A percentile compares a stretch with the other conserved stretches of the same genome.
These are phyloP conservation scores for Carex pumila DNA, from an alignment of 176 grass and related monocot genomes.

Conservation along the genomic window DNA sequence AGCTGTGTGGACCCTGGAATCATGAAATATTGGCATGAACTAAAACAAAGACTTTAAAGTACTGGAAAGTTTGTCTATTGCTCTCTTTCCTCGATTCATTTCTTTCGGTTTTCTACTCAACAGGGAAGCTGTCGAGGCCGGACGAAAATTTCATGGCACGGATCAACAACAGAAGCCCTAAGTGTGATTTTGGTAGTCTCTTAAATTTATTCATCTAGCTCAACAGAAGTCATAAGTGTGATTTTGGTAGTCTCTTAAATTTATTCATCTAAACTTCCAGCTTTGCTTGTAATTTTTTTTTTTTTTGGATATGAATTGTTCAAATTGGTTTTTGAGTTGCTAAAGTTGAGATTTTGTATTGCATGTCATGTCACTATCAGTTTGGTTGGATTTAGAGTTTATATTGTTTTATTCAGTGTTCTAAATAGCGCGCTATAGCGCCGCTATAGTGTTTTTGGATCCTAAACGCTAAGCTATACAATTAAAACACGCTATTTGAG, in stretches of 20 bases:
- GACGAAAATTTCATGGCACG: conserved; percentile 48
- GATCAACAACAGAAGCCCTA: conserved; percentile 23
- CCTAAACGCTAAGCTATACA: too few relatives aligned
- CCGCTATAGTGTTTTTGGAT: too few relatives aligned
- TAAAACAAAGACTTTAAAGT: too few relatives aligned
- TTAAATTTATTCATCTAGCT: neutral
- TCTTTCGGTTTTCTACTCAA: neutral
- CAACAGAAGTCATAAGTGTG: conserved; percentile 16
- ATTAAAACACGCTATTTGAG: too few relatives aligned
- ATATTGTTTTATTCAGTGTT: neutral
- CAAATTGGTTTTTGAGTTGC: neutral
- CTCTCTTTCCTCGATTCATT: neutral
- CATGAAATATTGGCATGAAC: too few relatives aligned
- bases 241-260: neutral
- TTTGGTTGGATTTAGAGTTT: neutral
- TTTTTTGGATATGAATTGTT: neutral
- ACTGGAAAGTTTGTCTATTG: neutral
- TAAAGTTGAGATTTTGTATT: neutral
- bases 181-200: neutral
- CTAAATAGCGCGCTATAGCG: too few relatives aligned
- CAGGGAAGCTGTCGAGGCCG: conserved; percentile 79
- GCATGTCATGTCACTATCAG: neutral
- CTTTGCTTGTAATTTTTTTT: neutral
- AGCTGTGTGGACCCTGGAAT: too few relatives aligned
- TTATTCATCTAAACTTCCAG: neutral